Evolutionary conservation across 495 filamentous ascomycete genomes (phyloP).

Genomic region (Glutinoglossum americanum): DNA sequence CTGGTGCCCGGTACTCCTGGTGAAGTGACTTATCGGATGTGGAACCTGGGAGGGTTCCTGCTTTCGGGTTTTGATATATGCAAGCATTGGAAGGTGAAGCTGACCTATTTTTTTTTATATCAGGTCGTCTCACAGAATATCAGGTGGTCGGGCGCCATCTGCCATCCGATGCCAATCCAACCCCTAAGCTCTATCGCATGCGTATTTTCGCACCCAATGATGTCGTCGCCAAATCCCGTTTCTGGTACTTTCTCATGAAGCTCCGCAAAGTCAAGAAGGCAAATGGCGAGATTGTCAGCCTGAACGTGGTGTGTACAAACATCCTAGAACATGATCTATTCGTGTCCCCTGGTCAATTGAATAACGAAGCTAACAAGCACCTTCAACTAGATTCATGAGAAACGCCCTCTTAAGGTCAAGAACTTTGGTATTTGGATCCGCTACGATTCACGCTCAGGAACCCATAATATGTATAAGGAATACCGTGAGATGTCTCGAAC

Average conservation of each 20-base stretch:
- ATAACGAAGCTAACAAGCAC: not conserved
- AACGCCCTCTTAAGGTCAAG: conserved; percentile 97
- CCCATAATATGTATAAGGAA: conserved; percentile 99
- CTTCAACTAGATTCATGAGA: conserved; percentile 70
- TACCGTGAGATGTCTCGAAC: conserved; percentile 94
- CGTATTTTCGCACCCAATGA: conserved; percentile 96
- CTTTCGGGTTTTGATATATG: not conserved
- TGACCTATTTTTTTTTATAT: conserved; percentile 3
- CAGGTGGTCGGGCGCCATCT: conserved; percentile 99
- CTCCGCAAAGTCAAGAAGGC: conserved; percentile 99
- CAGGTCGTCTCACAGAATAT: conserved; percentile 98
- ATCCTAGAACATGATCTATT: not conserved
- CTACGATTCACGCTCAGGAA: conserved; percentile 98
- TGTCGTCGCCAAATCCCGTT: conserved; percentile 95
- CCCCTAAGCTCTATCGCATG: conserved; percentile 98
- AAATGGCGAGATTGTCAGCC: conserved; percentile 91
- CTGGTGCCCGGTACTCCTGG: no score
- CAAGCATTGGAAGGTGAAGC: not conserved
- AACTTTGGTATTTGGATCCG: conserved; percentile 99
- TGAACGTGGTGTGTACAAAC: conserved; percentile 63
- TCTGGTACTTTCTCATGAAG: conserved; percentile 99
- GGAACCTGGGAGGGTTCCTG: not conserved
- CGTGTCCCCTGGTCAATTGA: not conserved
- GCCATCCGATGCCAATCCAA: conserved; percentile 85
- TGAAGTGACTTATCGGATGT: no score